A percentile compares a stretch with the other conserved stretches of the same genome.
phyloP scores from a whole-genome alignment of 179 eudicot genomes.

The Beta corolliflora region DNA sequence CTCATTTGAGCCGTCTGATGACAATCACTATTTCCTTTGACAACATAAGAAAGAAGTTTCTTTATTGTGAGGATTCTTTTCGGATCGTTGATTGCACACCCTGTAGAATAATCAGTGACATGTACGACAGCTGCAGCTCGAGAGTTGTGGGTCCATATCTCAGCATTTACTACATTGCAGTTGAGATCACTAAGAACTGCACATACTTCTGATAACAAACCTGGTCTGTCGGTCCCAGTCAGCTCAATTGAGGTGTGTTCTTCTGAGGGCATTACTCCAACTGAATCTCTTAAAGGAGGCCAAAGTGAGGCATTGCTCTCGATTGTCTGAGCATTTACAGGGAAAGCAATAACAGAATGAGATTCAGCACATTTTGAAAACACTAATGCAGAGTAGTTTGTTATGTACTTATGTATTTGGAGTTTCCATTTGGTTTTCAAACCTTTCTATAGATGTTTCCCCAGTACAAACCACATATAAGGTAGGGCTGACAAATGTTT shows the following conservation, averaged over 20 bases:
- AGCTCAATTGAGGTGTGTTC: constrained; percentile 82
- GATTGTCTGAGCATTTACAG: constrained; percentile 51
- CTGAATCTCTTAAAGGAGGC: constrained; percentile 48
- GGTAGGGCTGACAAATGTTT: no score
- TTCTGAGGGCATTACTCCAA: constrained; percentile 74
- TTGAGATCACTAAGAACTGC: constrained; percentile 72
- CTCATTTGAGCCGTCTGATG: constrained; percentile 59
- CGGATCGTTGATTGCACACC: constrained; percentile 61
- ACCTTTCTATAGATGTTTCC: neutral
- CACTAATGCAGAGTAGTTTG: neutral
- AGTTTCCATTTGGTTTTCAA: neutral
- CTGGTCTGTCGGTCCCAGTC: constrained; percentile 83
- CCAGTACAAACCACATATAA: no score
- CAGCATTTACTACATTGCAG: constrained; percentile 79
- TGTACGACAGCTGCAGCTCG: constrained; percentile 82
- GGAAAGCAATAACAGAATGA: constrained; percentile 1
- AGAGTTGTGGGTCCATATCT: constrained; percentile 89
- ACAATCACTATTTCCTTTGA: constrained; percentile 59
- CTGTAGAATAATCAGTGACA: constrained; percentile 58
- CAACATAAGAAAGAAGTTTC: constrained; percentile 60
- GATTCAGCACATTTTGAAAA: neutral
- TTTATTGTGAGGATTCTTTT: constrained; percentile 56
- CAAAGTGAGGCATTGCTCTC: constrained; percentile 56
- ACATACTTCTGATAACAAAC: constrained; percentile 79
- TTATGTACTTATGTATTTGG: neutral